phyloP scores from a whole-genome alignment of 228 moss, liverwort and hornwort genomes.

The Sphagnum magellanicum region DNA sequence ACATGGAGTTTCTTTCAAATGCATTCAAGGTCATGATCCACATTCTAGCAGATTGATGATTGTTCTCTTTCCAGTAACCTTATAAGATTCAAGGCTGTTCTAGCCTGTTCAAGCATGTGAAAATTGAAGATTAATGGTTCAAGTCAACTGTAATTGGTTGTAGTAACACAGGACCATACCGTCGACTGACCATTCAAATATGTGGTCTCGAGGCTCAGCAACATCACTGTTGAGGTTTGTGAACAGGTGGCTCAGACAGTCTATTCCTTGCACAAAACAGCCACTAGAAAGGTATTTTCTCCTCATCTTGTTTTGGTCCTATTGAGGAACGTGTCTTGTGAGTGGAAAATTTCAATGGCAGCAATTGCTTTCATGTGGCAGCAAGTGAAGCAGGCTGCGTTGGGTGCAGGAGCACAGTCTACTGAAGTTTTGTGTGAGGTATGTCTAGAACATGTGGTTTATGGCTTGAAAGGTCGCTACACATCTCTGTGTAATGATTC shows the following conservation, averaged over 20 bases:
- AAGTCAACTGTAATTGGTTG: no score
- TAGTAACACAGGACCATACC: no score
- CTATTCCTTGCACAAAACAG: slow-evolving; percentile 88
- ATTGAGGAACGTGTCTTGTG: no score
- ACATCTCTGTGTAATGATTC: no score
- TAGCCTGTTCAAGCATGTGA: background rate
- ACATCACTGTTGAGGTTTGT: no score
- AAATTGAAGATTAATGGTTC: background rate
- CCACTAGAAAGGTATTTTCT: slow-evolving; percentile 74
- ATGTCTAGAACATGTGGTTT: background rate
- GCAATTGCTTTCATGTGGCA: slow-evolving; percentile 13
- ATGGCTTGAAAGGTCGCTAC: no score
- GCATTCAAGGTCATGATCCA: slow-evolving; percentile 55
- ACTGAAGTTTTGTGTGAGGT: slow-evolving; percentile 94
- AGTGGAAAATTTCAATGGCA: no score
- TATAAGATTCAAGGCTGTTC: background rate
- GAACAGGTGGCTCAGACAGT: slow-evolving; percentile 70
- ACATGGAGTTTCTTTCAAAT: slow-evolving; percentile 92
- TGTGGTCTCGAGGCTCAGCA: no score
- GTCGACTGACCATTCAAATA: no score
- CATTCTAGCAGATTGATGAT: no score
- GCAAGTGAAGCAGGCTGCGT: slow-evolving; percentile 84
- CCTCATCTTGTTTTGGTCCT: background rate
- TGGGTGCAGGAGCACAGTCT: slow-evolving; percentile 74
- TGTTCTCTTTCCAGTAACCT: background rate